Percentiles rank a stretch among this genome's conserved stretches.
Evolutionary conservation across 177 flowering plant species (phyloP).

Genomic region (Vitis hybrid): DNA sequence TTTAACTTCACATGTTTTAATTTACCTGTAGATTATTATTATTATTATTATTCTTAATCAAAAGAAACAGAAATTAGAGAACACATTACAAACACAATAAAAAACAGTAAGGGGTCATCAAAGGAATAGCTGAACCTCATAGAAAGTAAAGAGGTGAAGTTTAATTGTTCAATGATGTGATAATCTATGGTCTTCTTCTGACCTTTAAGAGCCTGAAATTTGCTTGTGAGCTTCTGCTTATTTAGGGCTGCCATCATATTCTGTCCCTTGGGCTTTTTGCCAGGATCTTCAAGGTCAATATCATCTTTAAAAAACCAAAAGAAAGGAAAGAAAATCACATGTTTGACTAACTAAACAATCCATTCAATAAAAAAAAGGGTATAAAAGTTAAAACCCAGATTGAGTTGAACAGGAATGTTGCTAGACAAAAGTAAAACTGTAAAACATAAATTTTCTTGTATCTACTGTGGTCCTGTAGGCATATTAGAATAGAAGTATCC

Average conservation of each 20-base stretch:
- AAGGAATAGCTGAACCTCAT: too few relatives aligned
- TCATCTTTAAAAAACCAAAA: slow-evolving; percentile 50
- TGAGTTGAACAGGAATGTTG: not conserved
- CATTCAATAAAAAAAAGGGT: not conserved
- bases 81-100: too few relatives aligned
- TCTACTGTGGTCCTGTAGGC: too few relatives aligned
- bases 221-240: slow-evolving; percentile 62
- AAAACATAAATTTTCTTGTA: not conserved
- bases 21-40: slow-evolving; percentile 47
- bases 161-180: not conserved
- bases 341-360: not conserved
- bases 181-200: slow-evolving; percentile 10
- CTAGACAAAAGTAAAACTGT: not conserved
- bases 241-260: slow-evolving; percentile 51
- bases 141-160: not conserved
- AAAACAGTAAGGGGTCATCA: too few relatives aligned
- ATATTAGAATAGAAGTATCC: too few relatives aligned
- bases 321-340: slow-evolving; percentile 1
- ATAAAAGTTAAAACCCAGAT: not conserved
- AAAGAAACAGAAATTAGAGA: too few relatives aligned
- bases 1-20: slow-evolving; percentile 55
- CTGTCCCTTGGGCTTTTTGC: slow-evolving; percentile 63
- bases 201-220: slow-evolving; percentile 78
- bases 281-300: slow-evolving; percentile 69
- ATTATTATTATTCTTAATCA: too few relatives aligned